Percentiles rank a stretch among this genome's conserved stretches.
These are phyloP conservation scores for Musa itinerans DNA, from an alignment of 176 grass and related monocot species.

Conservation along the genomic window DNA sequence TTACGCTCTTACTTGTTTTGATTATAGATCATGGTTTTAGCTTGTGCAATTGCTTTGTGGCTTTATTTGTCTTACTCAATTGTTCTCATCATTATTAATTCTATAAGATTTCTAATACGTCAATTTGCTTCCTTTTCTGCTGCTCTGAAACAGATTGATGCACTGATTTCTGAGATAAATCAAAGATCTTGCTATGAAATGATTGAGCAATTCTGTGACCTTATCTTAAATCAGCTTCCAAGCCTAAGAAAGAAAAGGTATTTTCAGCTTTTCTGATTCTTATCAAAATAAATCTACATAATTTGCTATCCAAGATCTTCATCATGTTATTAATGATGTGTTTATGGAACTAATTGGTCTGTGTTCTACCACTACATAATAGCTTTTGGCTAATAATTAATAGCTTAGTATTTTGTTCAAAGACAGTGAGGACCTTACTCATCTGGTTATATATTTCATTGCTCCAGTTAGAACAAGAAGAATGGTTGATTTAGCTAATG, in stretches of 20 bases:
- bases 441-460: neutral
- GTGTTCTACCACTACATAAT: neutral
- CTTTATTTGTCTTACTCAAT: neutral
- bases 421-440: neutral
- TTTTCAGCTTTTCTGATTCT: neutral
- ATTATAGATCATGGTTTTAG: neutral
- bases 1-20: neutral
- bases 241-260: slow-evolving; percentile 23
- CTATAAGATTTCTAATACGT: neutral
- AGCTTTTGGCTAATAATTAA: neutral
- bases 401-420: neutral
- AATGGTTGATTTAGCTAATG: neutral
- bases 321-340: neutral
- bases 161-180: slow-evolving; percentile 24
- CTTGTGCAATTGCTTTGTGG: neutral
- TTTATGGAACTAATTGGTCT: neutral
- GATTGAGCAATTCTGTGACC: slow-evolving; percentile 13
- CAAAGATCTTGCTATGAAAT: slow-evolving; percentile 22
- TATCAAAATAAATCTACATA: too few species aligned
- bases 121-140: neutral
- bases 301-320: neutral
- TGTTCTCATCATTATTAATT: neutral
- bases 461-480: neutral
- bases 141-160: slow-evolving; percentile 20
- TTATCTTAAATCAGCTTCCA: slow-evolving; percentile 16